Evolutionary conservation across 2,329 filamentous ascomycete genomes (phyloP).

Genomic region (Rhytidhysteron rufulum): DNA sequence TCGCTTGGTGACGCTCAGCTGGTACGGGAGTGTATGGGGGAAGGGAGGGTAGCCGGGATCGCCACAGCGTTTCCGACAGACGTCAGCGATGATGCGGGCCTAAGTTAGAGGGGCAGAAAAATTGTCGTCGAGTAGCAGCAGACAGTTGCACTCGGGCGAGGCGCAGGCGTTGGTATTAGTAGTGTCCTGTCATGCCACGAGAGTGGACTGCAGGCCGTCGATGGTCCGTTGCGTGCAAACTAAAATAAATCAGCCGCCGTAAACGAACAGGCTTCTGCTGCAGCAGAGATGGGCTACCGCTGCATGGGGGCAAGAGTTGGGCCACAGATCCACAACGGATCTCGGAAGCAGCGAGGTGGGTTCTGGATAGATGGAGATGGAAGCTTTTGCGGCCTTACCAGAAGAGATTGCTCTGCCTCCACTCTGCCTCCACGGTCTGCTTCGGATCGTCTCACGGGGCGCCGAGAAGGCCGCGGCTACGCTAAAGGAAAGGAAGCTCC

Average conservation of each 20-base stretch:
- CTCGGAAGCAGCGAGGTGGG: too few species aligned
- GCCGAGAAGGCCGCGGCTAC: too few species aligned
- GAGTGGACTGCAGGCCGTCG: neutral
- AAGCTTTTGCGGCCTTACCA: too few species aligned
- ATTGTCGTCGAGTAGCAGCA: neutral
- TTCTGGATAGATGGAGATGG: too few species aligned
- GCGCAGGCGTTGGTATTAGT: neutral
- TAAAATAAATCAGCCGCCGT: constrained; percentile 4
- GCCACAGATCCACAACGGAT: too few species aligned
- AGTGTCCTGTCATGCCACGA: neutral
- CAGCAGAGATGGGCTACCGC: too few species aligned
- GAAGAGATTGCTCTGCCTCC: too few species aligned
- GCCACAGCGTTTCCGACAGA: neutral
- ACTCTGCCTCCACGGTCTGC: too few species aligned
- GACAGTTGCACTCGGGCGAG: neutral
- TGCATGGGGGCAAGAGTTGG: too few species aligned
- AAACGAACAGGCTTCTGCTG: constrained; percentile 1
- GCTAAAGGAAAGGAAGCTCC: too few species aligned
- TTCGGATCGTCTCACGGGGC: too few species aligned
- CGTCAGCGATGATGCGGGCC: constrained; percentile 1
- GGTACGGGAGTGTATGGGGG: too few species aligned
- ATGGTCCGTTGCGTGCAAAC: neutral
- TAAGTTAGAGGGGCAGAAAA: neutral
- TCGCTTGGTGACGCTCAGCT: neutral
- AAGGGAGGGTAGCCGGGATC: neutral